These are phyloP conservation scores for Bipolaris bicolor DNA, from an alignment of 2,329 filamentous ascomycete genomes.

Conservation along the genomic window DNA sequence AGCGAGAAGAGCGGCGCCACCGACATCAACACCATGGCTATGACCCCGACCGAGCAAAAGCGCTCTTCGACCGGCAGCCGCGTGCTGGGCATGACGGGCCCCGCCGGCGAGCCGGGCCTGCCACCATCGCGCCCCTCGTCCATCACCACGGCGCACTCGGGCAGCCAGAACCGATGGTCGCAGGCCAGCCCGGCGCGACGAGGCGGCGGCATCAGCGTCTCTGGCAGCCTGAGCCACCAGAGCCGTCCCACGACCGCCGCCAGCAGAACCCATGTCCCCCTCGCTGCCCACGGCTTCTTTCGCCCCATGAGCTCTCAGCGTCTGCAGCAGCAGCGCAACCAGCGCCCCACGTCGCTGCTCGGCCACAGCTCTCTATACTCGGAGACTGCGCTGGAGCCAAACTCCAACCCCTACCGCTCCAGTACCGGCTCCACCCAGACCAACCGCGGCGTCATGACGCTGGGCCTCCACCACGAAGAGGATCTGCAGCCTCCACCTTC, in stretches of 20 bases:
- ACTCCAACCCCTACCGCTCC: slow-evolving; percentile 45
- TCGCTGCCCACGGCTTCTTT: slow-evolving; percentile 91
- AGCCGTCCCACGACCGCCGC: slow-evolving; percentile 67
- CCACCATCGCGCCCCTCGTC: slow-evolving; percentile 56
- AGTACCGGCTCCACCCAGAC: slow-evolving; percentile 48
- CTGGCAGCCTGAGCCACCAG: slow-evolving; percentile 52
- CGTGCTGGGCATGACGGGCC: slow-evolving; percentile 52
- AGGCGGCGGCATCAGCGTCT: slow-evolving; percentile 49
- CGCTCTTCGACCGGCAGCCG: slow-evolving; percentile 45
- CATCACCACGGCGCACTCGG: slow-evolving; percentile 47
- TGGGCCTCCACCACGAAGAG: slow-evolving; percentile 45
- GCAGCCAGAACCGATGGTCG: slow-evolving; percentile 58
- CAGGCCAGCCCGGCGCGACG: slow-evolving; percentile 64
- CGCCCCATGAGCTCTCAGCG: slow-evolving; percentile 96
- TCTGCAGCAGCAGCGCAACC: slow-evolving; percentile 85
- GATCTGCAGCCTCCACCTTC: slow-evolving; percentile 64
- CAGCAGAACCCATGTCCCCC: slow-evolving; percentile 84
- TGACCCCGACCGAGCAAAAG: slow-evolving; percentile 43
- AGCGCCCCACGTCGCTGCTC: slow-evolving; percentile 53
- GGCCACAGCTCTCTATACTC: slow-evolving; percentile 43
- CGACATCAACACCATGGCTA: slow-evolving; percentile 37
- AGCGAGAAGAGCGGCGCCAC: slow-evolving; percentile 29
- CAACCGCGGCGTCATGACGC: slow-evolving; percentile 31
- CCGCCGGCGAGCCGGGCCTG: slow-evolving; percentile 55
- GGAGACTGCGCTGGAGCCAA: slow-evolving; percentile 39